Base-by-base conservation (phyloP, 495 filamentous ascomycete genomes). In the Chaetomidium leptoderma region DNA sequence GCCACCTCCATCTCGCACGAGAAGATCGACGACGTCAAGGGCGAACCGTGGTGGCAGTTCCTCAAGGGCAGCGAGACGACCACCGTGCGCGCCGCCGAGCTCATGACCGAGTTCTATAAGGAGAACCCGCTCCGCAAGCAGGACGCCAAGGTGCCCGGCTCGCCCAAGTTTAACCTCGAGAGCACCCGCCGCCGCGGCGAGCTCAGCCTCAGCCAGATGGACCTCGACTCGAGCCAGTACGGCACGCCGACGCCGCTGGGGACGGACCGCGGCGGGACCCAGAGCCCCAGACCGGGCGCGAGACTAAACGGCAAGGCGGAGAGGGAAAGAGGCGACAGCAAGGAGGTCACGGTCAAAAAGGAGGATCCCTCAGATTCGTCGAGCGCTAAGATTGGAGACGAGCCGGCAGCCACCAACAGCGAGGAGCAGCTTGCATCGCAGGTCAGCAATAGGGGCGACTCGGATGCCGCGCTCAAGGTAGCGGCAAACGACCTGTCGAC, bases 11-110 rank as follows among this genome's bases (percentile, higher is more conserved):
- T 89, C 46, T 86, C 80, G 40, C 75, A 81, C 21, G 79, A 89
- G 7, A 78, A 76, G 10, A 87, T 97, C 55, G 81, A 84, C 30
- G 91, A 96, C 66, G 80, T 90, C 55, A 67, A 81, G 39, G 90
- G 87, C n/a, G 78, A 83, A 60, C 78, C 91, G 1, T 98, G 93
- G 93, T 98, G 93, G 93, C 87, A 62, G 68, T 82, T 61, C 72
- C 87, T 73, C 73, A 82, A 37, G 78, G 91, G 58, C 65, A 81
- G 63, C 64, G 90, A 68, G 68, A 77, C 56, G 73, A 85, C 68
- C 79, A 92, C 65, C 71, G 76, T 57, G 69, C 81, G 68, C 59
- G 89, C 87, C 21, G 85, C 89, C 60, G 80, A 81, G 42, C 72
- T 86, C 44, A 85, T 96, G 70, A 79, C 79, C n/a, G 80, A 86